A percentile compares a stretch with the other conserved stretches of the same genome.
These are phyloP conservation scores for Syncephalastrum racemosum DNA, from an alignment of 371 early-diverging fungal genomes.

Conservation along the genomic window DNA sequence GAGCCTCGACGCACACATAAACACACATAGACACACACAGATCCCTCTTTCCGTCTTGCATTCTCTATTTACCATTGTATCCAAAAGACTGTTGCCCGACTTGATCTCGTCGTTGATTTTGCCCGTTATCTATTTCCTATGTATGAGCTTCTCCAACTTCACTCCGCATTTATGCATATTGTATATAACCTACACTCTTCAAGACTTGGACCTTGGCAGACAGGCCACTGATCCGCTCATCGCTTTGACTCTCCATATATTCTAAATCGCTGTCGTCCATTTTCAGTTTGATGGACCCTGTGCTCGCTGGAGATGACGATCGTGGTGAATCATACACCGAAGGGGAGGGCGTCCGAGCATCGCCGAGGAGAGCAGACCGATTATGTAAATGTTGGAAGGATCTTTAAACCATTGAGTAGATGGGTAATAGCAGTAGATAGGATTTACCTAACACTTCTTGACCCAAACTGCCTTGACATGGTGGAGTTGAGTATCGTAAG, in stretches of 20 bases:
- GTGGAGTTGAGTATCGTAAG: no score
- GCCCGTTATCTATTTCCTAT: conserved; percentile 38
- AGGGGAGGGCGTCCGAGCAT: conserved; percentile 31
- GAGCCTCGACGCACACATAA: not conserved
- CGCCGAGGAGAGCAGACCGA: conserved; percentile 40
- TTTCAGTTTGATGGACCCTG: conserved; percentile 22
- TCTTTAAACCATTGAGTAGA: conserved; percentile 15
- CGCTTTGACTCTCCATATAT: conserved; percentile 50
- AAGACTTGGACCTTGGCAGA: conserved; percentile 48
- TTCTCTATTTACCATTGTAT: conserved; percentile 37
- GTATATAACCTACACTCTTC: conserved; percentile 34
- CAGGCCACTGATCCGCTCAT: conserved; percentile 45
- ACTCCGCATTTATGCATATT: conserved; percentile 2
- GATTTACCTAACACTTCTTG: conserved; percentile 19
- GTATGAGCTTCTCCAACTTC: not conserved
- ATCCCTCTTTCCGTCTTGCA: no score
- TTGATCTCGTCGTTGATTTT: conserved; percentile 54
- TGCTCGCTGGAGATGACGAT: conserved; percentile 19
- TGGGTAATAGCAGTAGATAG: not conserved
- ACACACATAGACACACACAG: no score
- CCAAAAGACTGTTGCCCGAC: conserved; percentile 45
- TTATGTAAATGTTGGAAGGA: conserved; percentile 51
- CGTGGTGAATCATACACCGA: conserved; percentile 12
- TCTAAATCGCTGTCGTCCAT: conserved; percentile 51
- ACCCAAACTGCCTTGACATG: conserved; percentile 17